Evolutionary conservation across 176 grass and related monocot genomes (phyloP), one percentile per base, ranked within the genome.

Genomic region (Eremochloa ophiuroides): DNA sequence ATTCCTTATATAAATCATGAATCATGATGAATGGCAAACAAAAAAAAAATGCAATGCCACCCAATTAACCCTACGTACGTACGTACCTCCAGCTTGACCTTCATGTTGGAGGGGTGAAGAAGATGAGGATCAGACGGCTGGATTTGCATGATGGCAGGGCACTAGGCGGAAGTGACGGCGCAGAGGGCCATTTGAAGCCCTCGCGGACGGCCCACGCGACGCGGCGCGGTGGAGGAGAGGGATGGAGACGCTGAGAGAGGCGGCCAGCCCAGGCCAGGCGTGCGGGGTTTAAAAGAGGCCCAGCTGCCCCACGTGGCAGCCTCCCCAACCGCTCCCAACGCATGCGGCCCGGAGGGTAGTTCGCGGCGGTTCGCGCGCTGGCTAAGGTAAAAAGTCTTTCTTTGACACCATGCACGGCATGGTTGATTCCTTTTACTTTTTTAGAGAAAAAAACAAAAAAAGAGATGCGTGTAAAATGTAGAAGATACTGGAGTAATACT

Each of bases 101-200:
- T 84, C 50, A 51, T 88, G 29, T 59, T 9, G 4, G 0, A 2
- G 25, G 66, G 23, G 37, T 2, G 50, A 4, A 50, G 62, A 4
- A 50, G 61, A 48, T 25, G 6, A 8, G 48, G 80, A 62, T 41
- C 26, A 58, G 41, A 3, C 0, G 3, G 35, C 14, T n/a, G 3
- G 28, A 38, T 75, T 8, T 53, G 64, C 71, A 75, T 48, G 38
- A 4, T 48, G 4, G n/a, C 60, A 5, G 5, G 7, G 0, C 10
- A 1, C 37, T 47, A 74, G 10, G 3, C 48, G 25, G 20, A 26
- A 75, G 5, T 5, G 3, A 84, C 4, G 31, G 66, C 23, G 29
- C 29, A 13, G 53, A 69, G 75, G 62, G 81, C 81, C 87, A 84
- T 84, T 33, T 69, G 48, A 68, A 79, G 60, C 43, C 80, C 79